Conservation (phyloP, 805 yeast genomes). For the Naumovozyma castellii region DNA sequence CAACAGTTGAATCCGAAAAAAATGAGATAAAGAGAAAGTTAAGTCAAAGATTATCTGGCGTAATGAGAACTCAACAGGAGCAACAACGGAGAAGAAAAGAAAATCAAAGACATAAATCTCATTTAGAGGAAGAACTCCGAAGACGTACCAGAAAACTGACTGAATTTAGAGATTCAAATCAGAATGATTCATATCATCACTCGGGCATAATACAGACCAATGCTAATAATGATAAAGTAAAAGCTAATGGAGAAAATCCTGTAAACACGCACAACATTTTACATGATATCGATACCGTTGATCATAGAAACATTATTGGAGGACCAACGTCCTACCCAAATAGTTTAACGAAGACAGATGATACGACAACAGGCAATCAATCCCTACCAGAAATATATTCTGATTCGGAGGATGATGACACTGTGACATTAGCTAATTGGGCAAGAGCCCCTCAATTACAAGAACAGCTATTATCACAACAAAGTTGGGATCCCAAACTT, state of each 20-base stretch:
- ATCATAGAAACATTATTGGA: slow-evolving; percentile 23
- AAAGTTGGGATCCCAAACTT: slow-evolving; percentile 50
- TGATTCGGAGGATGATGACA: slow-evolving; percentile 46
- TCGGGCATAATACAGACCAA: background rate
- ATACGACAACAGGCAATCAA: slow-evolving; percentile 9
- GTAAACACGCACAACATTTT: slow-evolving; percentile 11
- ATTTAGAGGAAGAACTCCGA: slow-evolving; percentile 20
- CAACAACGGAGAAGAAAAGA: slow-evolving; percentile 19
- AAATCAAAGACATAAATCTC: slow-evolving; percentile 22
- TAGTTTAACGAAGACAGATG: slow-evolving; percentile 3
- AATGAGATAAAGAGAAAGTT: slow-evolving; percentile 24
- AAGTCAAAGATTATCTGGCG: slow-evolving; percentile 25
- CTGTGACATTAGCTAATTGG: slow-evolving; percentile 47
- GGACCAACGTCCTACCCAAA: slow-evolving; percentile 1
- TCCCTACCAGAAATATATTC: slow-evolving; percentile 40
- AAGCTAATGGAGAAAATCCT: background rate
- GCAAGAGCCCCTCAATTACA: slow-evolving; percentile 51
- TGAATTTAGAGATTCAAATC: background rate
- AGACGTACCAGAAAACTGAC: slow-evolving; percentile 9
- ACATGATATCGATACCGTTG: slow-evolving; percentile 24
- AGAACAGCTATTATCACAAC: slow-evolving; percentile 36
- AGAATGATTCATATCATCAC: background rate
- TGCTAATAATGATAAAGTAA: background rate
- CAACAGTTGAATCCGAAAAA: slow-evolving; percentile 17
- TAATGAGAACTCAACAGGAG: slow-evolving; percentile 26